Conservation (phyloP, 208 protist species). For the Endotrypanum monterogeii region DNA sequence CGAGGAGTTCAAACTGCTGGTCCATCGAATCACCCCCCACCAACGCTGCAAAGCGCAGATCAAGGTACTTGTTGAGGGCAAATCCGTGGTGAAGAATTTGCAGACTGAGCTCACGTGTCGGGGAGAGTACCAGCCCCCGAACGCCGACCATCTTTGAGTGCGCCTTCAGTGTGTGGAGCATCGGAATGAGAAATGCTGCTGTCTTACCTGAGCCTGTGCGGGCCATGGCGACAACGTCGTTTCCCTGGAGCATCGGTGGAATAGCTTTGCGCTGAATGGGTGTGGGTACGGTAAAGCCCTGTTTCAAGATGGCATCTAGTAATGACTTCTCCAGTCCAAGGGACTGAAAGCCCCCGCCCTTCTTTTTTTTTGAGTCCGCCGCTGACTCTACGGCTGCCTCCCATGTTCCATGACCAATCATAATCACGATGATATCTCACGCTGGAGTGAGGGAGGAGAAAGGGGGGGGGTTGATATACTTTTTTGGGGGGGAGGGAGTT, state of each 20-base stretch:
- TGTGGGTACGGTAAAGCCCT: conserved; percentile 98
- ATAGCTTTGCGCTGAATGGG: conserved; percentile 99
- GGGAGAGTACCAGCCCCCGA: conserved; percentile 97
- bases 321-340: conserved; percentile 92
- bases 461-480: background rate
- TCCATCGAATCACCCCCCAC: conserved; percentile 98
- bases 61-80: conserved; percentile 93
- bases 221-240: conserved; percentile 99
- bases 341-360: conserved; percentile 86
- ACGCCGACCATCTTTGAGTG: conserved; percentile 95
- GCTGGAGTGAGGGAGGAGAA: background rate
- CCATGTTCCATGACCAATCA: conserved; percentile 75
- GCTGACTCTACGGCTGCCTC: conserved; percentile 67
- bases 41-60: conserved; percentile 94
- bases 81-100: conserved; percentile 97
- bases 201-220: conserved; percentile 99
- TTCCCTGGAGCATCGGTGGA: conserved; percentile 92
- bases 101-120: conserved; percentile 98
- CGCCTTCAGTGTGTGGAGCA: conserved; percentile 93
- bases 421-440: conserved; percentile 7
- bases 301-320: conserved; percentile 93
- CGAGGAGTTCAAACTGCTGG: conserved; percentile 96
- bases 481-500: background rate
- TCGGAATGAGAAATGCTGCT: conserved; percentile 98
- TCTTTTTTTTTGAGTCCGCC: conserved; percentile 72